These are phyloP conservation scores for Aspergillus panamensis DNA, from an alignment of 495 filamentous ascomycete species.

Conservation along the genomic window DNA sequence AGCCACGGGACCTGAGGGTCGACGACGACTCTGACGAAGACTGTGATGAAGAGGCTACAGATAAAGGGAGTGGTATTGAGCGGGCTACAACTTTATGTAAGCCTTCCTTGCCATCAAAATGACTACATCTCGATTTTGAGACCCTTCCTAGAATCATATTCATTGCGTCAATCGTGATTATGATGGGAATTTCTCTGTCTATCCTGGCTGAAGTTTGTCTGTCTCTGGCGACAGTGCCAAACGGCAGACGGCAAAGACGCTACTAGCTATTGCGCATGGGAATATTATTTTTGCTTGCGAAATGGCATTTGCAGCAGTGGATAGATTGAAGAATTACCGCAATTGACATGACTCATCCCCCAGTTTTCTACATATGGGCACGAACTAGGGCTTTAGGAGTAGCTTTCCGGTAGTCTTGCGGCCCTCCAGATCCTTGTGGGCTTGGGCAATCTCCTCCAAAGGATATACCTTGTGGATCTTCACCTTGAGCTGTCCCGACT, in stretches of 20 bases:
- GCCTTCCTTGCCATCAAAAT: background rate
- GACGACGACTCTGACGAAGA: slow-evolving; percentile 11
- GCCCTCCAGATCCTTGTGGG: slow-evolving; percentile 78
- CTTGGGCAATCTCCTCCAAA: slow-evolving; percentile 69
- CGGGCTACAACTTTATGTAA: background rate
- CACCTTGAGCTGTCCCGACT: slow-evolving; percentile 64
- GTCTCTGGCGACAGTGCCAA: too few relatives aligned
- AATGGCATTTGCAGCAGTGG: too few relatives aligned
- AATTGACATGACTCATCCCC: background rate
- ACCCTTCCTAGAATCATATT: too few relatives aligned
- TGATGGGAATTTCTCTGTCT: too few relatives aligned
- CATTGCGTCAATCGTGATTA: too few relatives aligned
- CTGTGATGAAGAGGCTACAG: slow-evolving; percentile 6
- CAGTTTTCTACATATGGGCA: background rate
- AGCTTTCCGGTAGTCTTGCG: slow-evolving; percentile 80
- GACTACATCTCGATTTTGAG: too few relatives aligned
- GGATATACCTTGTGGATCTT: slow-evolving; percentile 79
- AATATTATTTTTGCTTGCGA: too few relatives aligned
- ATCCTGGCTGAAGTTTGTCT: too few relatives aligned
- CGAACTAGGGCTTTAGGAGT: slow-evolving; percentile 35
- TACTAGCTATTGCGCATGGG: too few relatives aligned
- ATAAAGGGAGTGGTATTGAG: slow-evolving; percentile 2
- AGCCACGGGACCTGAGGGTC: slow-evolving; percentile 36
- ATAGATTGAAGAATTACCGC: too few relatives aligned
- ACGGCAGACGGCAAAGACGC: too few relatives aligned